Evolutionary conservation across 1,139 yeast genomes (phyloP), one percentile per base, ranked within the genome.

Genomic region (Torulaspora globosa): DNA sequence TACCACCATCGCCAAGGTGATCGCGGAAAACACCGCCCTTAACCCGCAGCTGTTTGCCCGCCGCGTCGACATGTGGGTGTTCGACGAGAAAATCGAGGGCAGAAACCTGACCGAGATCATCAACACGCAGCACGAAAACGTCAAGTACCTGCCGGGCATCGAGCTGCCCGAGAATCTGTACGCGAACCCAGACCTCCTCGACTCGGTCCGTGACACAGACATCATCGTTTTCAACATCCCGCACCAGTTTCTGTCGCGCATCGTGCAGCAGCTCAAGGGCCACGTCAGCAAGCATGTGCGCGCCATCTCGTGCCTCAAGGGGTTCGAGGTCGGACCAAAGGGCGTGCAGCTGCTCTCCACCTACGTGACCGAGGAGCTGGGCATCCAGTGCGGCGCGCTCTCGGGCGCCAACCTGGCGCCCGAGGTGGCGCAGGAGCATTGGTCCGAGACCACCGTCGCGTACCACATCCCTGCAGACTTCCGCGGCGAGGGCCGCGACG

Each of bases 351-450:
- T 90, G 60, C 75, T 89, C 56, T 80, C 94, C 29, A 81, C 80
- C 55, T 80, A 79, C 60, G 84, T 90, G 60, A 77, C 84, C 48
- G 82, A 84, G 56, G 76, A 79, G 53, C 77, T 90, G 61, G 89
- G 90, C 38, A 78, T 90, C 57, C 80, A 84, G 69, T 90, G 97
- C 71, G 97, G 97, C 67, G 96, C 89, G 16, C 74, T 90, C 48
- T 84, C 95, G 1, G 97, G 97, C 50, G 97, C 97, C 49, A 90
- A 90, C 70, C 75, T 90, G 57, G 97, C 97, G 47, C 84, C 88
- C 44, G 97, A 90, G 71, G 96, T 90, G 49, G 97, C 97, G 52
- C 78, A 76, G 67, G 87, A 85, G 67, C 85, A 85, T 69, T 90
- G 92, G 89, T 85, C 95, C 32, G 97, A 90, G 71, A 89, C 97